Evolutionary conservation across 2,329 filamentous ascomycete species (phyloP).

Genomic region (Aspergillus piperis): DNA sequence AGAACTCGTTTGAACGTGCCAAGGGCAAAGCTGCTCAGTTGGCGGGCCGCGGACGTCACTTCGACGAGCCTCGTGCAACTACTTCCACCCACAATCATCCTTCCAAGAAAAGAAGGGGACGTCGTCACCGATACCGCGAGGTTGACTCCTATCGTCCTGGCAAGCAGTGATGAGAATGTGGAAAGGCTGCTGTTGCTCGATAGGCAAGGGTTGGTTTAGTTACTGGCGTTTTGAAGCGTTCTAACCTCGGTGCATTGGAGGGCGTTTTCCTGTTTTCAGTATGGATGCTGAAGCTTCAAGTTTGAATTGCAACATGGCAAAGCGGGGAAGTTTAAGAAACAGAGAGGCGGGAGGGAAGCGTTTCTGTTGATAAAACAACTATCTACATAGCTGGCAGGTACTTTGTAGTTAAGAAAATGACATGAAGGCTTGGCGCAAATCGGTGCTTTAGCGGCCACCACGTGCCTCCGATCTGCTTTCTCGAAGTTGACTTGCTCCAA

Average conservation of each 20-base stretch:
- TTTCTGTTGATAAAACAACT: too few relatives aligned
- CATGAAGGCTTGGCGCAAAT: constrained; percentile 14
- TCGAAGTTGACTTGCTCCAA: background rate
- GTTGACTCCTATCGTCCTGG: constrained; percentile 31
- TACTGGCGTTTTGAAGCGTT: background rate
- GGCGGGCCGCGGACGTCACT: constrained; percentile 41
- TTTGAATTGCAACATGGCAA: background rate
- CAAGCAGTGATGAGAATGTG: background rate
- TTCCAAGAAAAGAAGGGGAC: constrained; percentile 12
- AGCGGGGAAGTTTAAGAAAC: background rate
- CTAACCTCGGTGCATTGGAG: background rate
- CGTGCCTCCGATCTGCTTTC: constrained; percentile 11
- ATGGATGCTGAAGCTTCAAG: background rate
- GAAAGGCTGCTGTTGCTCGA: background rate
- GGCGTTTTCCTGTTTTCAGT: background rate
- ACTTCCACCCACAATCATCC: background rate
- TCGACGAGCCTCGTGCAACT: constrained; percentile 27
- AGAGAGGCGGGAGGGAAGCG: background rate
- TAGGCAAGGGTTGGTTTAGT: background rate
- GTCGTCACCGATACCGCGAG: constrained; percentile 11
- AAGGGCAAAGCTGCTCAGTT: constrained; percentile 38
- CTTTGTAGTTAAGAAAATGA: background rate
- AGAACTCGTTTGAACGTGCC: constrained; percentile 35
- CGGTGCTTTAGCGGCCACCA: constrained; percentile 12
- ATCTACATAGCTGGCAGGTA: background rate